Base-by-base conservation (phyloP, 2,329 filamentous ascomycete genomes). In the Penicillium sp. region DNA sequence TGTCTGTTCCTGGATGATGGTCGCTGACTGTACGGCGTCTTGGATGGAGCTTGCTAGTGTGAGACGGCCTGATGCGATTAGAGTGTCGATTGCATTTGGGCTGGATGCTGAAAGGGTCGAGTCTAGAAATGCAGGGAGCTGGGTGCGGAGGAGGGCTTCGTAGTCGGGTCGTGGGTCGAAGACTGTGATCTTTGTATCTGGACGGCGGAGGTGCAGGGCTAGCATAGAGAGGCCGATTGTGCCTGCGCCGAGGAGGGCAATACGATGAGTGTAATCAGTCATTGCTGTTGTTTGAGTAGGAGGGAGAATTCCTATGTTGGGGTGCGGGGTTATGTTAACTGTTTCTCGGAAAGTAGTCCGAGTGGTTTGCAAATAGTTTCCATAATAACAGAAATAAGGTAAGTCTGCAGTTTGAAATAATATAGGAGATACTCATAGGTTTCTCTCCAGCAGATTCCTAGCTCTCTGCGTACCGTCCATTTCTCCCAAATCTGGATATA, bases 1-100 rank as follows among this genome's bases (percentile, higher is more conserved):
- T 0, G 77, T 77, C 62, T 80, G 78, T 63, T 82, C 80, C 61
- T 83, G 79, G 34, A 83, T 66, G 40, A 82, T 77, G 34, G 71
- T 65, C 1, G 77, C 77, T 44, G 62, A 49, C 18, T 59, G 42
- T 8, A 79, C 70, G 9, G 77, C 78, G 2, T 68, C 52, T n/a
- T 51, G 42, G 8, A 67, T 50, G 3, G 64, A 63, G 6, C 57
- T 52, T 35, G 66, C 62, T 44, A 73, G 60, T 8, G 50, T 57
- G n/a, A 80, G 64, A 3, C 60, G 62, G 32, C 46, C 39, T 11
- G 52, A 52, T 47, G 42, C 41, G 42, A 54, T 55, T 20, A 67
- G 55, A 2, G 61, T 48, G 16, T 65, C 52, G 13, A 63, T 46
- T 32, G 16, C 26, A 8, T 45, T 39, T 45, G 13, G 6, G 3